Evolutionary conservation across 768 basidiomycete genomes (phyloP), one percentile per base, ranked within the genome.

Genomic region (Leccinum olivaceopallidum): DNA sequence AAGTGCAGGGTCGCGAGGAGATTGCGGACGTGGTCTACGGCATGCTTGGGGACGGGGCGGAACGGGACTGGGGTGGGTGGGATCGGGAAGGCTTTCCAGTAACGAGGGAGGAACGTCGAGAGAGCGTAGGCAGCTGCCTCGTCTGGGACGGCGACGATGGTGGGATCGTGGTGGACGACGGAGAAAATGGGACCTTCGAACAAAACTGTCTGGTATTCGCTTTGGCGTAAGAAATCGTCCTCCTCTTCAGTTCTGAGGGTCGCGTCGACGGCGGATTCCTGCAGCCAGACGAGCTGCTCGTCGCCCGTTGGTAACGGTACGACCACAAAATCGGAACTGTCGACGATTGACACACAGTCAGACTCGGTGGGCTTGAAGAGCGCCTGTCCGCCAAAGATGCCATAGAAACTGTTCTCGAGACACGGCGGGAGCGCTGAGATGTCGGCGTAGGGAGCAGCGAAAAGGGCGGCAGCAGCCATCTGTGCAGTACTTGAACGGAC

Each of bases 61-160:
- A 80, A 81, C 0, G 81, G 52, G 4, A 80, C 64, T 10, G 88
- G 85, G 1, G 65, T 61, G 5, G 69, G 53, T 3, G 90, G 86
- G 12, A 95, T 74, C 2, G 85, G 77, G 16, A 83, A 83, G 8
- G 88, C 82, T 63, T 85, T 90, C 84, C 90, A 90, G 76, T 84
- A 88, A 14, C 78, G 80, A 1, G 91, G 93, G n/a, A 92, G 78
- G 63, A 83, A 66, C 10, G 78, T 79, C 63, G 90, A 87, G 62
- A 94, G 77, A 22, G 71, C 70, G 52, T 70, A 69, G 51, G 80
- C 82, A 30, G 77, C 70, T 6, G 69, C 71, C 0, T 69, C 65
- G 36, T 77, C 74, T 8, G 65, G 56, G 36, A 89, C 69, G 1
- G 84, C 80, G 50, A 90, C 81, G 44, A 55, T 56, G 7, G 67